Conservation (phyloP, 495 filamentous ascomycete genomes). For the Neurospora intermedia region DNA sequence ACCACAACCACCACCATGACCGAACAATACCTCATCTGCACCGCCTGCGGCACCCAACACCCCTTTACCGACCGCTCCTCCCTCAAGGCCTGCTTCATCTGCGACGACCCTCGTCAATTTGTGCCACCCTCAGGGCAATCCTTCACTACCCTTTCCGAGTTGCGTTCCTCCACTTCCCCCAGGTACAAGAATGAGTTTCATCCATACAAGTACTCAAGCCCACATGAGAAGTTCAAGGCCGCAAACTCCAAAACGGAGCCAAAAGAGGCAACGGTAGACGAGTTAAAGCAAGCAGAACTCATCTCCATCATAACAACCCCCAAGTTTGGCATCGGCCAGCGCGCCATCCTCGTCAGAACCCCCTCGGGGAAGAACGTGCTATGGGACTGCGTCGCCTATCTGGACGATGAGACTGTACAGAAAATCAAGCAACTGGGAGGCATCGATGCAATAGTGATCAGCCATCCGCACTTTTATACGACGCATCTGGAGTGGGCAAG, state of each 20-base stretch:
- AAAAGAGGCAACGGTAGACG: not conserved
- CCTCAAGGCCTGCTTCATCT: constrained; percentile 55
- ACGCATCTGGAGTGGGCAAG: constrained; percentile 58
- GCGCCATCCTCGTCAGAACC: constrained; percentile 53
- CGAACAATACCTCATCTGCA: constrained; percentile 37
- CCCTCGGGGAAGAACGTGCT: constrained; percentile 49
- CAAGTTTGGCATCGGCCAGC: constrained; percentile 61
- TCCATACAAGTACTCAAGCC: constrained; percentile 13
- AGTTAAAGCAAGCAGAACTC: constrained; percentile 14
- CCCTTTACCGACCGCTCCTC: constrained; percentile 32
- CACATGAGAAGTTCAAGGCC: constrained; percentile 8
- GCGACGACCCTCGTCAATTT: constrained; percentile 67
- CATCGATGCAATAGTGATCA: constrained; percentile 62
- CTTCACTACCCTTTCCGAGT: constrained; percentile 44
- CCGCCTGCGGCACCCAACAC: constrained; percentile 62
- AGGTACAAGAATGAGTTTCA: constrained; percentile 33
- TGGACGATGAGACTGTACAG: constrained; percentile 49
- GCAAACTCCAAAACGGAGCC: not conserved
- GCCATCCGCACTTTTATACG: constrained; percentile 70
- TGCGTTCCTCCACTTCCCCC: constrained; percentile 12
- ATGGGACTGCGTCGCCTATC: constrained; percentile 60
- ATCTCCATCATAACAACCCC: constrained; percentile 48
- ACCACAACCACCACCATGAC: not conserved
- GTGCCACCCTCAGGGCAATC: constrained; percentile 48
- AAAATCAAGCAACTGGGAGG: constrained; percentile 43